Percentiles rank a stretch among this genome's conserved stretches.
Evolutionary conservation across 2,329 filamentous ascomycete genomes (phyloP).

Genomic region (Fusarium dimerum): DNA sequence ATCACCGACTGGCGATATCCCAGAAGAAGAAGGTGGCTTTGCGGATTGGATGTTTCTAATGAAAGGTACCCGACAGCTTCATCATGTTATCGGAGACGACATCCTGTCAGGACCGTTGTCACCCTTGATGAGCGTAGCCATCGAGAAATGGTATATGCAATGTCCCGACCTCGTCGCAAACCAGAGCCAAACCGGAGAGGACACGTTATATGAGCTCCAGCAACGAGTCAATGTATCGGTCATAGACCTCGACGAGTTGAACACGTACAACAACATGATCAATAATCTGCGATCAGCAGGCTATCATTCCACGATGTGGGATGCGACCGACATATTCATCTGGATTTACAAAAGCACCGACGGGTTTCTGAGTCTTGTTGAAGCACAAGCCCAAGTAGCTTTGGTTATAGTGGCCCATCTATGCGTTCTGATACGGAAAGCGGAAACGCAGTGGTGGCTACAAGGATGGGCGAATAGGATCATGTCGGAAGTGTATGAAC

Average conservation of each 20-base stretch:
- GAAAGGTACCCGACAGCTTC: slow-evolving; percentile 6
- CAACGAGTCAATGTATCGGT: not conserved
- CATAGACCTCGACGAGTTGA: not conserved
- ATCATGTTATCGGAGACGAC: not conserved
- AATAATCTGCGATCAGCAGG: too few species aligned
- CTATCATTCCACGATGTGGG: too few species aligned
- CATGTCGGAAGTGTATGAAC: too few species aligned
- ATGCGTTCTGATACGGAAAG: slow-evolving; percentile 33
- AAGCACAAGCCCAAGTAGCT: slow-evolving; percentile 29
- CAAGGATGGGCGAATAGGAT: slow-evolving; percentile 29
- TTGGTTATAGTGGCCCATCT: slow-evolving; percentile 39
- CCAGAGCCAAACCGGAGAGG: too few species aligned
- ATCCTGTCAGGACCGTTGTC: not conserved
- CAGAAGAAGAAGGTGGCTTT: slow-evolving; percentile 1
- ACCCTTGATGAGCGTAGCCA: too few species aligned
- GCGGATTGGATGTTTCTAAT: slow-evolving; percentile 25
- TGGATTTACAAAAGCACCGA: slow-evolving; percentile 41
- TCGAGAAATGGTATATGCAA: too few species aligned
- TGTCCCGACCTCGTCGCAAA: too few species aligned
- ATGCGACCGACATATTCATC: slow-evolving; percentile 35
- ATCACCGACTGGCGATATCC: slow-evolving; percentile 1
- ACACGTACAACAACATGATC: too few species aligned
- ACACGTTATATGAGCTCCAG: too few species aligned
- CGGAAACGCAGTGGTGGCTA: slow-evolving; percentile 38
- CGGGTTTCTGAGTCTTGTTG: slow-evolving; percentile 37